Percentiles rank a stretch among this genome's conserved stretches.
These are phyloP conservation scores for Xylaria sp. DNA, from an alignment of 495 filamentous ascomycete genomes.

Conservation along the genomic window DNA sequence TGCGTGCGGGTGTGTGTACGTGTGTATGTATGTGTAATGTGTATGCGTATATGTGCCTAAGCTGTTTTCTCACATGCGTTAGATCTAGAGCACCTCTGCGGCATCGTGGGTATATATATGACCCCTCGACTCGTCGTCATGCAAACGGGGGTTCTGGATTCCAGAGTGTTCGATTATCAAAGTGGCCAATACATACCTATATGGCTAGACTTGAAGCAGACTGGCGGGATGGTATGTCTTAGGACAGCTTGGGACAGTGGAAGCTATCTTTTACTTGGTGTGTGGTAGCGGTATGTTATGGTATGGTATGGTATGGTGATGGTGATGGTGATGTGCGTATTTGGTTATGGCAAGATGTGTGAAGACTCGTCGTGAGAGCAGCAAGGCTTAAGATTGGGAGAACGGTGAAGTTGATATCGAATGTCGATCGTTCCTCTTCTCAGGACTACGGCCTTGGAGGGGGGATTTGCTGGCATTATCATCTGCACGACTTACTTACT, in stretches of 20 bases:
- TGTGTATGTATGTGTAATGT: conserved; percentile 1
- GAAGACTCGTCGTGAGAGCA: neutral
- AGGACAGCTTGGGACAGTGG: neutral
- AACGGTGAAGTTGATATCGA: conserved; percentile 23
- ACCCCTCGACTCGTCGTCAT: conserved; percentile 2
- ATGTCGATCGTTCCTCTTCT: conserved; percentile 29
- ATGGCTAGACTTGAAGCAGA: conserved; percentile 18
- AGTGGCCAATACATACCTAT: conserved; percentile 27
- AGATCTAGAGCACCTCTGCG: conserved; percentile 26
- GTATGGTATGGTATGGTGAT: neutral
- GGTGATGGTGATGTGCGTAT: neutral
- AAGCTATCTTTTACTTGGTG: conserved; percentile 8
- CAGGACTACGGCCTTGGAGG: neutral
- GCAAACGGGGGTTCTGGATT: conserved; percentile 3
- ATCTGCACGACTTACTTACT: conserved; percentile 20
- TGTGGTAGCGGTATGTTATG: neutral
- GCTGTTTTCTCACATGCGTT: conserved; percentile 15
- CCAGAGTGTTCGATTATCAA: conserved; percentile 13
- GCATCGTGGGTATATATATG: conserved; percentile 23
- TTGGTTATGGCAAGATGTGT: conserved; percentile 11
- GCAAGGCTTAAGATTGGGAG: conserved; percentile 21
- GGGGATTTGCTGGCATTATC: conserved; percentile 32
- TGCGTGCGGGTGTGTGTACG: conserved; percentile 6
- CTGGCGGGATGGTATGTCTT: conserved; percentile 5
- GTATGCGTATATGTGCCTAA: conserved; percentile 2